These are phyloP conservation scores for Lentinus polychrous DNA, from an alignment of 1,284 basidiomycete species.

Conservation along the genomic window DNA sequence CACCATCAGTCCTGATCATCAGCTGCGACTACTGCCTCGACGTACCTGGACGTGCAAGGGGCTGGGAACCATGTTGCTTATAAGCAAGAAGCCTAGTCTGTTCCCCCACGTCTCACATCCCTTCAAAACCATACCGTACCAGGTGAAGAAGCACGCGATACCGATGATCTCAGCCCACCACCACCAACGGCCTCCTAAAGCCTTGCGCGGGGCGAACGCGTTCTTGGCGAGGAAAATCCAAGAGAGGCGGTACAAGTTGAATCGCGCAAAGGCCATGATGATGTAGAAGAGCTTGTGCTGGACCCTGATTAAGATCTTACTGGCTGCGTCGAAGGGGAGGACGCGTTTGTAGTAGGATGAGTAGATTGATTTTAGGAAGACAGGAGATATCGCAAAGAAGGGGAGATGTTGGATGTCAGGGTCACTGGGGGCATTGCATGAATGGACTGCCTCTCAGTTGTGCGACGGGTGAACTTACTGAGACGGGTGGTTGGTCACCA, in stretches of 20 bases:
- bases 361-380: constrained; percentile 82
- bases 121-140: constrained; percentile 65
- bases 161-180: constrained; percentile 68
- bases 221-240: constrained; percentile 72
- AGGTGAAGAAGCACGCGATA: constrained; percentile 72
- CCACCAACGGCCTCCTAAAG: constrained; percentile 61
- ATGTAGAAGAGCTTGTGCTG: constrained; percentile 96
- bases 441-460: constrained; percentile 6
- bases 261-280: constrained; percentile 86
- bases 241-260: constrained; percentile 92
- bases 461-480: constrained; percentile 51
- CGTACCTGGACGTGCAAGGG: constrained; percentile 81
- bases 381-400: constrained; percentile 90
- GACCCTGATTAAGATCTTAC: constrained; percentile 61
- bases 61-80: constrained; percentile 77
- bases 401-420: constrained; percentile 95
- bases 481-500: constrained; percentile 95
- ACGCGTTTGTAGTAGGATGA: constrained; percentile 94
- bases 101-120: constrained; percentile 65
- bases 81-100: constrained; percentile 62
- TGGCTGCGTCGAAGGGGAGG: constrained; percentile 73
- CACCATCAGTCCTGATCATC: constrained; percentile 4
- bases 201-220: constrained; percentile 51
- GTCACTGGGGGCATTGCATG: constrained; percentile 55
- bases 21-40: constrained; percentile 2